phyloP scores from a whole-genome alignment of 2,329 filamentous ascomycete genomes.

The Diaporthe sp. region DNA sequence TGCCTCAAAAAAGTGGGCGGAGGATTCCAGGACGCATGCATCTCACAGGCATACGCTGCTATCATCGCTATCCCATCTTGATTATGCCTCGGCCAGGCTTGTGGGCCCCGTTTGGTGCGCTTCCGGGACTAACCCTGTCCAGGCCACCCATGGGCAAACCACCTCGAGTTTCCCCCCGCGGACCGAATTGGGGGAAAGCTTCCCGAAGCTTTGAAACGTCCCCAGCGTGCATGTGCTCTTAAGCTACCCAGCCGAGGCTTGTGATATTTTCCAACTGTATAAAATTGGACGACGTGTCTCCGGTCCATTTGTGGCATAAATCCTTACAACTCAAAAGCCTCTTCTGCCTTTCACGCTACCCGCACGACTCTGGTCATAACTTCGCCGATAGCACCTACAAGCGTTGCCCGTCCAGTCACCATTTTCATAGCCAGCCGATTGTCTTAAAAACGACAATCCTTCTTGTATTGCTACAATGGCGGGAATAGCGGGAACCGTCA shows the following conservation, averaged over 20 bases:
- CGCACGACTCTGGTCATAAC: neutral
- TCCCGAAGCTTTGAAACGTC: conserved; percentile 1
- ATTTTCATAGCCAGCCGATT: neutral
- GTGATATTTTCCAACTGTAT: neutral
- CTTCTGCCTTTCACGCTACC: neutral
- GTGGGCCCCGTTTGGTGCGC: neutral
- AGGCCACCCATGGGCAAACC: neutral
- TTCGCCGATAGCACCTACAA: neutral
- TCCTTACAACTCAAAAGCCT: neutral
- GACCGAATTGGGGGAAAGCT: neutral
- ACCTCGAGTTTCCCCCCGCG: neutral
- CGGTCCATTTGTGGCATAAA: neutral
- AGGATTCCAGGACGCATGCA: neutral
- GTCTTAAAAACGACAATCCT: too few relatives aligned
- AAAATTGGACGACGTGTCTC: neutral
- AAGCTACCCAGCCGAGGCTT: conserved; percentile 22
- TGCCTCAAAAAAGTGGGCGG: neutral
- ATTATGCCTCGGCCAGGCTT: conserved; percentile 28
- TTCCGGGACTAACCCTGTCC: conserved; percentile 23
- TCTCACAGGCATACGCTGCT: neutral
- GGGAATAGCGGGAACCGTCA: neutral
- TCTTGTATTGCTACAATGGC: neutral
- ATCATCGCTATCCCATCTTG: neutral
- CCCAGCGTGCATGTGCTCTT: conserved; percentile 17
- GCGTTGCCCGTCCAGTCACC: neutral